These are phyloP conservation scores for Xanthoparmelia taractica DNA, from an alignment of 495 filamentous ascomycete species.

Conservation along the genomic window DNA sequence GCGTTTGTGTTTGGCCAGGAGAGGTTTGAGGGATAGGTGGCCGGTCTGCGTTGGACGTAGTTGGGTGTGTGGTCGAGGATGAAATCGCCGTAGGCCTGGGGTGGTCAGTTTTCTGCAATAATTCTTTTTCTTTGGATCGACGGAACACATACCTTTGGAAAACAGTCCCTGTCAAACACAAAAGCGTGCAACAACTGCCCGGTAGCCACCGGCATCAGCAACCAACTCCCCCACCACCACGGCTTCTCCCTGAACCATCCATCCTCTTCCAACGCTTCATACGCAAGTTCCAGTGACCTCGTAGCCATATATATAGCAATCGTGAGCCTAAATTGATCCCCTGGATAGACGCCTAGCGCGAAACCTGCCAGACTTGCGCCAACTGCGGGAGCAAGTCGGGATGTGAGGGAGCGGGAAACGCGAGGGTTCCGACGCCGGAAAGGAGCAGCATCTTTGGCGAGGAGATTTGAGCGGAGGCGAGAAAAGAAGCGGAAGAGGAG, in stretches of 20 bases:
- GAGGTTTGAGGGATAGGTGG: constrained; percentile 54
- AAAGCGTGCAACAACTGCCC: constrained; percentile 88
- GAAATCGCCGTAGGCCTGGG: constrained; percentile 59
- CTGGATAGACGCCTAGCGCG: constrained; percentile 70
- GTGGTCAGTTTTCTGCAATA: not conserved
- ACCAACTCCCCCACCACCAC: constrained; percentile 93
- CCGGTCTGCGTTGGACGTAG: constrained; percentile 70
- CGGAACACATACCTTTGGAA: constrained; percentile 49
- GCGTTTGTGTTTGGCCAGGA: constrained; percentile 69
- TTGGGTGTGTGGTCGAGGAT: constrained; percentile 65
- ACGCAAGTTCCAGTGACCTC: constrained; percentile 75
- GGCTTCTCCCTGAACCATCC: constrained; percentile 70
- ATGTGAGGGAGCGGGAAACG: constrained; percentile 64
- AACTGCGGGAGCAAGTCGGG: constrained; percentile 73
- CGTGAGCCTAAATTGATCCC: constrained; percentile 66
- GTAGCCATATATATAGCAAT: constrained; percentile 72
- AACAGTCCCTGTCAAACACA: constrained; percentile 86
- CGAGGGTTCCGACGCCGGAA: constrained; percentile 80
- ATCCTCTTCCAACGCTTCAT: constrained; percentile 71
- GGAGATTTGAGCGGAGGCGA: constrained; percentile 67
- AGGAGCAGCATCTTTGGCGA: constrained; percentile 61
- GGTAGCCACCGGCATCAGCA: constrained; percentile 85
- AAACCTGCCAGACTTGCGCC: constrained; percentile 81
- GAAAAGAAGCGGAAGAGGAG: constrained; percentile 85
- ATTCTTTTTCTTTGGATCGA: not conserved